Conservation (phyloP, 2,329 filamentous ascomycete genomes). For the Ceratocystiopsis brevicomis region DNA sequence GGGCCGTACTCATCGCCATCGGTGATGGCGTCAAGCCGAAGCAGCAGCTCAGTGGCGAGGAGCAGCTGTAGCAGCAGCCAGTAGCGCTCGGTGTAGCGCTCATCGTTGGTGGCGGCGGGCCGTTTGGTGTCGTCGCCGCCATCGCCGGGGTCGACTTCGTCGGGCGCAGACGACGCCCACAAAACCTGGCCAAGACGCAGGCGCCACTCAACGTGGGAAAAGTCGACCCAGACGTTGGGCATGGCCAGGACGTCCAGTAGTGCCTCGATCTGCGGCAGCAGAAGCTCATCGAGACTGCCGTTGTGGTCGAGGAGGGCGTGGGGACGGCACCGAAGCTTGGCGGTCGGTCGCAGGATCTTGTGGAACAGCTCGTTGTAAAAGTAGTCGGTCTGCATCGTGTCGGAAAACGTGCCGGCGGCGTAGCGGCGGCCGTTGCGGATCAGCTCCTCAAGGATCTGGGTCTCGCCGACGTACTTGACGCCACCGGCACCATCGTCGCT, state of each 20-base stretch:
- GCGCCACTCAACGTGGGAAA: slow-evolving; percentile 56
- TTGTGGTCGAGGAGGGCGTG: slow-evolving; percentile 24
- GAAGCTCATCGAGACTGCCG: slow-evolving; percentile 18
- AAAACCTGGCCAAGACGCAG: slow-evolving; percentile 54
- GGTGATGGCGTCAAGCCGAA: slow-evolving; percentile 44
- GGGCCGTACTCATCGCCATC: slow-evolving; percentile 37
- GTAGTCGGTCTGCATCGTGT: slow-evolving; percentile 31
- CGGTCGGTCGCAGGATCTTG: slow-evolving; percentile 38
- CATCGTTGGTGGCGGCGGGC: slow-evolving; percentile 23
- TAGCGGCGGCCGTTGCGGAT: slow-evolving; percentile 37
- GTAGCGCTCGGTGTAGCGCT: slow-evolving; percentile 42
- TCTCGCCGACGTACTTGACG: slow-evolving; percentile 37
- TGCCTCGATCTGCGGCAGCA: slow-evolving; percentile 51
- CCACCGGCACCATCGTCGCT: slow-evolving; percentile 16
- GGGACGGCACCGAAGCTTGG: slow-evolving; percentile 17
- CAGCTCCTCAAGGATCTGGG: slow-evolving; percentile 38
- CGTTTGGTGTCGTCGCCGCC: slow-evolving; percentile 24
- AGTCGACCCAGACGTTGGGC: slow-evolving; percentile 55
- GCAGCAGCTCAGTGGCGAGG: slow-evolving; percentile 44
- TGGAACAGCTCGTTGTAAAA: slow-evolving; percentile 45
- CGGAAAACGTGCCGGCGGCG: slow-evolving; percentile 29
- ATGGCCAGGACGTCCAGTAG: slow-evolving; percentile 45
- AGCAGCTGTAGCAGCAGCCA: slow-evolving; percentile 50
- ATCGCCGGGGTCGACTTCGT: slow-evolving; percentile 15
- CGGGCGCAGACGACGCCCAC: slow-evolving; percentile 27